phyloP scores from a whole-genome alignment of 169 alveolate genomes.

The Plasmodium vivax region DNA sequence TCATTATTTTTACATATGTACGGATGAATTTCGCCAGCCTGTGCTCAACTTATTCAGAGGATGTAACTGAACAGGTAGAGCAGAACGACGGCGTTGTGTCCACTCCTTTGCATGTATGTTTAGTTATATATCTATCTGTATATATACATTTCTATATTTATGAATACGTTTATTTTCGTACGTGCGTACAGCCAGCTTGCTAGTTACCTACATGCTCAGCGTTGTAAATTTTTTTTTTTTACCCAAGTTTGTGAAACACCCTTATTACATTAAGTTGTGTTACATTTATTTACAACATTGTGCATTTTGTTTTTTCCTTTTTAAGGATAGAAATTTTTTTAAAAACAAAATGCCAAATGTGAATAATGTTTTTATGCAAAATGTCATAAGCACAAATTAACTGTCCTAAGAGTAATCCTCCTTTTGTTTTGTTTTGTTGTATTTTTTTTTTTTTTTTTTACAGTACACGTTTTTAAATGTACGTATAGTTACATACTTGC shows the following conservation, averaged over 20 bases:
- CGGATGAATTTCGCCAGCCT: neutral
- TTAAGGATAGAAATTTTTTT: neutral
- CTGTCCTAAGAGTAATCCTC: neutral
- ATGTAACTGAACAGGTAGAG: neutral
- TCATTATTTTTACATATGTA: slow-evolving; percentile 40
- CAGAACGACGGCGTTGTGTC: neutral
- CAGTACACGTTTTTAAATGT: neutral
- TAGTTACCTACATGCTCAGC: neutral
- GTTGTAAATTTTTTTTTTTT: neutral
- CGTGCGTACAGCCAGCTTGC: neutral
- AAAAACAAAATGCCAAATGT: neutral
- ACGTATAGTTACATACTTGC: neutral
- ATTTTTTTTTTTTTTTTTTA: neutral
- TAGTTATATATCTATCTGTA: neutral
- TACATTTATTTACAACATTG: neutral
- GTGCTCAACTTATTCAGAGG: neutral
- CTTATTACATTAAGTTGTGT: neutral
- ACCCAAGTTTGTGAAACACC: neutral
- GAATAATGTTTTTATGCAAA: neutral
- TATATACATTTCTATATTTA: neutral
- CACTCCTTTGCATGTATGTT: neutral
- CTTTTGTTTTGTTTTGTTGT: neutral
- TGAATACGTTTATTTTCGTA: neutral
- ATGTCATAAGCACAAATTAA: neutral
- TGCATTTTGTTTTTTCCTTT: neutral